Evolutionary conservation across 495 filamentous ascomycete species (phyloP).

Genomic region (Hypomontagnella monticulosa): DNA sequence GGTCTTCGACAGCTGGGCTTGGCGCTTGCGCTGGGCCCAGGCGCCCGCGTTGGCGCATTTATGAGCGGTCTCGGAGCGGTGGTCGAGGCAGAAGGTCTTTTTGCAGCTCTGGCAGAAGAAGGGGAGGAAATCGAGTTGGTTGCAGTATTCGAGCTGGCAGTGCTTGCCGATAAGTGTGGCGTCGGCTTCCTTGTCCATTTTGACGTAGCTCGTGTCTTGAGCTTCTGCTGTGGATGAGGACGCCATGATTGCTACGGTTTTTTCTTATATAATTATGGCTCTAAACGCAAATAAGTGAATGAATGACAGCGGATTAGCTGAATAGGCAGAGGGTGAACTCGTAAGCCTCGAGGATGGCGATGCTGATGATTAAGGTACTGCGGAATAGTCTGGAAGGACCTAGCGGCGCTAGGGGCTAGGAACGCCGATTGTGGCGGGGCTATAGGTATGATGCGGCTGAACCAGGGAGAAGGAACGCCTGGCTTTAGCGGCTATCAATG

Average conservation of each 20-base stretch:
- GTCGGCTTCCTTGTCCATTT: constrained; percentile 72
- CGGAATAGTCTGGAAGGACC: constrained; percentile 45
- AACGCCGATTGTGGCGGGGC: not conserved
- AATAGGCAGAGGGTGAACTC: constrained; percentile 36
- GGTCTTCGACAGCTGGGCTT: constrained; percentile 60
- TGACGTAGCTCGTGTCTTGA: constrained; percentile 58
- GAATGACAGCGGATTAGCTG: not conserved
- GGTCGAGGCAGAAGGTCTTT: constrained; percentile 91
- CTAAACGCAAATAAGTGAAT: not conserved
- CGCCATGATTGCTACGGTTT: constrained; percentile 41
- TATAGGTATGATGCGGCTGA: not conserved
- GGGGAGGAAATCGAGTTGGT: constrained; percentile 94
- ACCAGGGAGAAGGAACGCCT: not conserved
- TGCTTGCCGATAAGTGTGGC: constrained; percentile 86
- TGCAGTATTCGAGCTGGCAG: constrained; percentile 91
- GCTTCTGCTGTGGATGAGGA: constrained; percentile 41
- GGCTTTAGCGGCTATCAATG: constrained; percentile 11
- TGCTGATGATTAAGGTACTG: constrained; percentile 41
- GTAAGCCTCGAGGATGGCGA: constrained; percentile 42
- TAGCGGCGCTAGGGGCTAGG: constrained; percentile 14
- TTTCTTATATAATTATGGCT: constrained; percentile 27
- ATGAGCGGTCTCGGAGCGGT: constrained; percentile 88
- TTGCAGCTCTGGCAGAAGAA: constrained; percentile 91
- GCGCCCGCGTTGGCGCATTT: constrained; percentile 82
- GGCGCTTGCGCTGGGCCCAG: constrained; percentile 78